Base-by-base conservation (phyloP, 495 filamentous ascomycete genomes). In the Letharia lupina region DNA sequence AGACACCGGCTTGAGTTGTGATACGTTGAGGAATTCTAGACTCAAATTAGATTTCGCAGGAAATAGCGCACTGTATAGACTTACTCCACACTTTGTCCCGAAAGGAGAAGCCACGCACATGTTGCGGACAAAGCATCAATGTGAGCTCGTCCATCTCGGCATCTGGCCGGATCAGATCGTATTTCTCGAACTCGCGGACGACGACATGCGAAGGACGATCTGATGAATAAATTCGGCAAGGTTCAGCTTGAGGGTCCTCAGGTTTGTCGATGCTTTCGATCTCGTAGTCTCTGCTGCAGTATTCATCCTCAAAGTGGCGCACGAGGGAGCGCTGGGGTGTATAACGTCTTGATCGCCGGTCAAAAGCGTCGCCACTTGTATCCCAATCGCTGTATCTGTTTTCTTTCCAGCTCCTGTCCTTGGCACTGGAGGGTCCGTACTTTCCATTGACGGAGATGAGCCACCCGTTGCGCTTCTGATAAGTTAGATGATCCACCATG, bases 21-120 rank as follows among this genome's bases (percentile, higher is more conserved):
- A 59, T 2, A 72, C 64, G 23, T 70, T 68, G 33, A 70, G 54
- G 13, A 60, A 31, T 57, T 65, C 67, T 69, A 20, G 10, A 40
- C 18, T 23, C 13, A 20, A 20, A 41, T 54, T 56, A 69, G 59
- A 37, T 44, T 8, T 45, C 15, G 39, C 37, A 33, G 58, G 23
- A 28, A 54, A 40, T 20, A 60, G 35, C n/a, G 28, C n/a, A 15
- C 41, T 10, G 33, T 20, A 33, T 37, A 18, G 6, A 69, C 68
- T 67, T 62, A 70, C 65, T 68, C 70, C 70, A 72, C 39, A 65
- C 57, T 52, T 72, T 70, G 58, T 72, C 69, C 33, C 66, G 62
- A 20, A 70, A 48, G 44, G 60, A 67, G 62, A 67, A 71, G 16
- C 65, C 70, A 63, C 67, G 67, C 20, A 69, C 67, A n/a, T 63